Evolutionary conservation across 2,329 filamentous ascomycete species (phyloP).

Genomic region (Ophiosphaerella herpotricha): DNA sequence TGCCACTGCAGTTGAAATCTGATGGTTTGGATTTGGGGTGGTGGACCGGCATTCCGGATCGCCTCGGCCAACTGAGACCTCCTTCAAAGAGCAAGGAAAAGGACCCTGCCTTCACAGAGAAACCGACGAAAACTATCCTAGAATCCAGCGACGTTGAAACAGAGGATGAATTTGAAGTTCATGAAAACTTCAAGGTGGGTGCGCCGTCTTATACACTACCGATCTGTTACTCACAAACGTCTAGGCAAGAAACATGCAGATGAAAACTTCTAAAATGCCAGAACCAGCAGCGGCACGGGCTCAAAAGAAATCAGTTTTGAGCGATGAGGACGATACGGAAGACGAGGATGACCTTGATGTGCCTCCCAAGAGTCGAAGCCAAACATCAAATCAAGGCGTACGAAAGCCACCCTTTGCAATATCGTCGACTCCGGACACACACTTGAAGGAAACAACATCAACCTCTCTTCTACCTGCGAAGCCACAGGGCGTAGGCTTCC

Average conservation of each 20-base stretch:
- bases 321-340: slow-evolving; percentile 30
- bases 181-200: slow-evolving; percentile 37
- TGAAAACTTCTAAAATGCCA: background rate
- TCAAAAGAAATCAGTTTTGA: slow-evolving; percentile 1
- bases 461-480: slow-evolving; percentile 9
- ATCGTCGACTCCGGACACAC: slow-evolving; percentile 8
- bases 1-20: slow-evolving; percentile 31
- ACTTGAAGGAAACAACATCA: slow-evolving; percentile 1
- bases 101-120: slow-evolving; percentile 4
- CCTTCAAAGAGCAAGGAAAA: slow-evolving; percentile 13
- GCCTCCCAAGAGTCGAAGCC: slow-evolving; percentile 23
- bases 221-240: slow-evolving; percentile 4
- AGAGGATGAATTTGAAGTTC: slow-evolving; percentile 45
- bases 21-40: slow-evolving; percentile 19
- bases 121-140: slow-evolving; percentile 4
- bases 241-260: slow-evolving; percentile 14
- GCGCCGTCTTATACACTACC: background rate
- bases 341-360: slow-evolving; percentile 50
- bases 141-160: slow-evolving; percentile 36
- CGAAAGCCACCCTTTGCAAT: slow-evolving; percentile 1
- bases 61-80: slow-evolving; percentile 11
- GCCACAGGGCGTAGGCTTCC: slow-evolving; percentile 28
- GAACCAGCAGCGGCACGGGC: background rate
- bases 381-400: slow-evolving; percentile 1
- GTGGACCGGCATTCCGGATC: slow-evolving; percentile 26